phyloP scores from a whole-genome alignment of 164 flowering plant genomes.

The Piper betle region DNA sequence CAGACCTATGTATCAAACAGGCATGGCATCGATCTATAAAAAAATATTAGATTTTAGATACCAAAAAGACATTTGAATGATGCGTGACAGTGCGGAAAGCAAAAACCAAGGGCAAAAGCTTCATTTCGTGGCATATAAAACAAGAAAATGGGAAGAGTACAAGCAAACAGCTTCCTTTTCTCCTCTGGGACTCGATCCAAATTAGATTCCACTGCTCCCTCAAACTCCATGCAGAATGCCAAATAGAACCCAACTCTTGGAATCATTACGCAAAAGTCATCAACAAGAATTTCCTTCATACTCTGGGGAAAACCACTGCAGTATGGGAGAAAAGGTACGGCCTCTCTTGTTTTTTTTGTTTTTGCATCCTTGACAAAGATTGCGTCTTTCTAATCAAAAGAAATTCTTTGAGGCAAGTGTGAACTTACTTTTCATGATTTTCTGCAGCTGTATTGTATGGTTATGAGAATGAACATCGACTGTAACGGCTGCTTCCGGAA shows the following conservation, averaged over 20 bases:
- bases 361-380: too few relatives aligned
- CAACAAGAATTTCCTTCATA: slow-evolving; percentile 1
- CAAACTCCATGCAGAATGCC: not conserved
- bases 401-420: not conserved
- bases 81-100: not conserved
- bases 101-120: not conserved
- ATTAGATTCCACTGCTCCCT: slow-evolving; percentile 1
- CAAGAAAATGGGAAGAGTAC: not conserved
- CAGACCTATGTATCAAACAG: not conserved
- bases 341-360: not conserved
- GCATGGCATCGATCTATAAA: too few relatives aligned
- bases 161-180: slow-evolving; percentile 2
- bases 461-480: slow-evolving; percentile 55
- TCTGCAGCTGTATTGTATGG: slow-evolving; percentile 48
- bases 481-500: slow-evolving; percentile 67
- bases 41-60: not conserved
- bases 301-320: slow-evolving; percentile 4
- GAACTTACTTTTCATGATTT: not conserved
- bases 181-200: slow-evolving; percentile 1
- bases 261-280: not conserved
- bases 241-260: not conserved
- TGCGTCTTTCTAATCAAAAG: not conserved
- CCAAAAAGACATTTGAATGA: not conserved
- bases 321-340: slow-evolving; percentile 33
- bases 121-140: not conserved